Evolutionary conservation across 495 filamentous ascomycete genomes (phyloP), one percentile per base, ranked within the genome.

Genomic region (Xylaria sp.): DNA sequence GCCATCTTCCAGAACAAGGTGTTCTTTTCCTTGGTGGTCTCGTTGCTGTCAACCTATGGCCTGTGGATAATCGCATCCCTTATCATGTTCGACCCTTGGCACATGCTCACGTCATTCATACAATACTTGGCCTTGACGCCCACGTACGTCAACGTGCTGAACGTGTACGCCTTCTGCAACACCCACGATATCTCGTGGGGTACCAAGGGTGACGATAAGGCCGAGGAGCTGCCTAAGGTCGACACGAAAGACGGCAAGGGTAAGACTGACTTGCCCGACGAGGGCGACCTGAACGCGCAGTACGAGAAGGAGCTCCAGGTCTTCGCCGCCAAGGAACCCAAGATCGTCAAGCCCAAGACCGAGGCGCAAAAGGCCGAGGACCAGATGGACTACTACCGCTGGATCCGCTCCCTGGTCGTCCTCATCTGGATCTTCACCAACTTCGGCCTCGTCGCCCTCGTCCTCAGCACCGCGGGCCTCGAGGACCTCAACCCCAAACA

Each of bases 361-460:
- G 84, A 88, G 15, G 87, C 91, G 6, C 84, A 88, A 64, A 79
- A 84, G 61, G 81, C 84, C 53, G 94, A 97, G 76, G 92, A 91
- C 74, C 96, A 99, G 82, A 94, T 97, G 83, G 96, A 98, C 80
- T 99, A 98, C 79, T 99, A 99, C 85, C 94, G 95, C 76, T 96
- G 95, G 52, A 97, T 99, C 78, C 88, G 97, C 59, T 94, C 92
- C 67, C 87, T 93, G 17, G 94, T 97, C 75, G 97, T 99, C 67
- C 84, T 99, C 63, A 87, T 91, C 68, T 99, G 97, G 97, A 96
- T 99, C 83, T 94, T 97, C 77, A 95, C 90, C 74, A 99, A 99
- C 81, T 92, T 98, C 77, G 94, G 90, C 12, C 90, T 99, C 6
- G 87, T 86, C 5, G 96, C 96, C 0, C 88, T 95, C n/a, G 94